phyloP scores from a whole-genome alignment of 2,329 filamentous ascomycete species.

The Monosporascus sp. region DNA sequence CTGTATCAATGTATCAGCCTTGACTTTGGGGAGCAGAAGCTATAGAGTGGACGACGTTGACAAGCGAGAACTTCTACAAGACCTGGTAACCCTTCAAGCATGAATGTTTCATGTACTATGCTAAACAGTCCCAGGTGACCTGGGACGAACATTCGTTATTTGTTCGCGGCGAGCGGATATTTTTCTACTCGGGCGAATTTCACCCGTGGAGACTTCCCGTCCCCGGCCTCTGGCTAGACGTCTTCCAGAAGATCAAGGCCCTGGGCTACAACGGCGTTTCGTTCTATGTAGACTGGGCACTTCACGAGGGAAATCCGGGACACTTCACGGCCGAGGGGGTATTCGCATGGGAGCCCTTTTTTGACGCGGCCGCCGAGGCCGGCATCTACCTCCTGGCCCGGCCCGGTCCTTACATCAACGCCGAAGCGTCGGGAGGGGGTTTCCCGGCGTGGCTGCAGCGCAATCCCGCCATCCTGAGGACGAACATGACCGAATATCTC shows the following conservation, averaged over 20 bases:
- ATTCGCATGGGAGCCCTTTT: slow-evolving; percentile 69
- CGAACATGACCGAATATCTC: slow-evolving; percentile 56
- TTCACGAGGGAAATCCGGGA: slow-evolving; percentile 69
- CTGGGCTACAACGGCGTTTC: slow-evolving; percentile 75
- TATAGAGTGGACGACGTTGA: too few species aligned
- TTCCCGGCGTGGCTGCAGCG: slow-evolving; percentile 77
- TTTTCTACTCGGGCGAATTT: slow-evolving; percentile 63
- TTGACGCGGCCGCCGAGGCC: slow-evolving; percentile 65
- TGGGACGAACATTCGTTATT: slow-evolving; percentile 65
- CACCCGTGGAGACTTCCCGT: slow-evolving; percentile 53
- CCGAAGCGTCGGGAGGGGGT: slow-evolving; percentile 62
- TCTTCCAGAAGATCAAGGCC: slow-evolving; percentile 79
- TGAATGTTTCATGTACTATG: too few species aligned
- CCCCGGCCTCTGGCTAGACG: slow-evolving; percentile 53
- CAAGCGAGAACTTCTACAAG: too few species aligned
- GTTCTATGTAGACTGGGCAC: slow-evolving; percentile 75
- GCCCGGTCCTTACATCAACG: slow-evolving; percentile 73
- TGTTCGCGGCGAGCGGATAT: slow-evolving; percentile 59
- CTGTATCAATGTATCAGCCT: too few species aligned
- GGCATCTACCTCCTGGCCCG: slow-evolving; percentile 70
- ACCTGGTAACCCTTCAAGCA: too few species aligned
- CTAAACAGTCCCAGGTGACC: slow-evolving; percentile 36
- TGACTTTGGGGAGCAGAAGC: too few species aligned
- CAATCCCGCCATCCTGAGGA: slow-evolving; percentile 59
- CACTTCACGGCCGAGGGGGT: slow-evolving; percentile 66